These are phyloP conservation scores for Candida smagusa DNA, from an alignment of 1,139 yeast species.

Conservation along the genomic window DNA sequence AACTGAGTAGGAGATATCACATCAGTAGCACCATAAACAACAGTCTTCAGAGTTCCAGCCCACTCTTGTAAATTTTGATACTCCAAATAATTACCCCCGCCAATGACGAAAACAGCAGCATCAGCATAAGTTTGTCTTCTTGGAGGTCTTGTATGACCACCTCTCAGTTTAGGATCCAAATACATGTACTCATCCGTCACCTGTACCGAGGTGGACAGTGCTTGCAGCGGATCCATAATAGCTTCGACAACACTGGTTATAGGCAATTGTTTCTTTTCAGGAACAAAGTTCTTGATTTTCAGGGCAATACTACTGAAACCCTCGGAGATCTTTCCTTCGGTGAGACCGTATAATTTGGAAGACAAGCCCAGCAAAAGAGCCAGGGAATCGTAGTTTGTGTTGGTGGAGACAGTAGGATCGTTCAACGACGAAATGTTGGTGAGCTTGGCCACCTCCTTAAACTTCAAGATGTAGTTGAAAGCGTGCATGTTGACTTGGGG, in stretches of 20 bases:
- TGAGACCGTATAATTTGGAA: conserved; percentile 71
- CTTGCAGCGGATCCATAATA: conserved; percentile 75
- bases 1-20: conserved; percentile 76
- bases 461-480: conserved; percentile 69
- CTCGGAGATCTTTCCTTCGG: conserved; percentile 72
- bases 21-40: conserved; percentile 86
- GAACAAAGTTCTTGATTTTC: conserved; percentile 81
- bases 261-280: conserved; percentile 84
- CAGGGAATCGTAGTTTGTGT: conserved; percentile 30
- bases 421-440: conserved; percentile 44
- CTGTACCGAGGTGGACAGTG: conserved; percentile 53
- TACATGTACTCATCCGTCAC: conserved; percentile 86
- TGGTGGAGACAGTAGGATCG: conserved; percentile 17
- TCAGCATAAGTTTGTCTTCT: conserved; percentile 79
- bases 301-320: conserved; percentile 86
- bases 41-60: conserved; percentile 43
- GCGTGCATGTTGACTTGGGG: conserved; percentile 63
- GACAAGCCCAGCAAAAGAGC: conserved; percentile 78
- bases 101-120: conserved; percentile 86
- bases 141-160: conserved; percentile 87
- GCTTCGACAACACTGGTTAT: conserved; percentile 89
- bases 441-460: conserved; percentile 75
- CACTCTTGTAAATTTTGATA: conserved; percentile 93
- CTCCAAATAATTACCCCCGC: conserved; percentile 94
- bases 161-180: conserved; percentile 88